A percentile compares a stretch with the other conserved stretches of the same genome.
Conservation (phyloP, 2,329 filamentous ascomycete genomes). For the Penicillium sp. region DNA sequence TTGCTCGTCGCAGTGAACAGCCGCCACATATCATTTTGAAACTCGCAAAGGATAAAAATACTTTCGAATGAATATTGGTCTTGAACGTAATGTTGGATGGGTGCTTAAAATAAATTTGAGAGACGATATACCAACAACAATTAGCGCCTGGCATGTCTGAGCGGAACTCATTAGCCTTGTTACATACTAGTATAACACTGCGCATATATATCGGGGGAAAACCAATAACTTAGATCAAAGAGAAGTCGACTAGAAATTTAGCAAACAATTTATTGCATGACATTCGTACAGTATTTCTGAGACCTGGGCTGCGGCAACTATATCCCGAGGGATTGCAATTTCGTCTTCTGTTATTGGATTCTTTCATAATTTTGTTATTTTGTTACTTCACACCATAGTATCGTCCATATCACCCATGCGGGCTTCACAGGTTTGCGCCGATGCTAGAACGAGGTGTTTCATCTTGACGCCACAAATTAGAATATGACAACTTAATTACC, state of each 20-base stretch:
- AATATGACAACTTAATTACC: constrained; percentile 27
- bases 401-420: not conserved
- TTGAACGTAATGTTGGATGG: not conserved
- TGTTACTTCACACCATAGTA: not conserved
- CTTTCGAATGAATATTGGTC: not conserved
- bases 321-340: not conserved
- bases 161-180: not conserved
- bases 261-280: not conserved
- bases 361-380: not conserved
- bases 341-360: not conserved
- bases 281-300: not conserved
- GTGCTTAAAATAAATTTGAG: not conserved
- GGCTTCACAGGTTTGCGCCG: constrained; percentile 20
- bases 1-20: not conserved
- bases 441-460: constrained; percentile 11
- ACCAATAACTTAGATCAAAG: not conserved
- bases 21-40: not conserved
- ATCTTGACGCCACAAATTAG: constrained; percentile 15
- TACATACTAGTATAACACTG: not conserved
- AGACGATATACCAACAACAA: not conserved
- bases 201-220: not conserved
- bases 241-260: too few relatives aligned
- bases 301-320: not conserved
- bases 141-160: not conserved
- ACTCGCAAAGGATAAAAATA: not conserved